Base-by-base conservation (phyloP, 805 yeast genomes). In the Kazachstania kunashirensis region DNA sequence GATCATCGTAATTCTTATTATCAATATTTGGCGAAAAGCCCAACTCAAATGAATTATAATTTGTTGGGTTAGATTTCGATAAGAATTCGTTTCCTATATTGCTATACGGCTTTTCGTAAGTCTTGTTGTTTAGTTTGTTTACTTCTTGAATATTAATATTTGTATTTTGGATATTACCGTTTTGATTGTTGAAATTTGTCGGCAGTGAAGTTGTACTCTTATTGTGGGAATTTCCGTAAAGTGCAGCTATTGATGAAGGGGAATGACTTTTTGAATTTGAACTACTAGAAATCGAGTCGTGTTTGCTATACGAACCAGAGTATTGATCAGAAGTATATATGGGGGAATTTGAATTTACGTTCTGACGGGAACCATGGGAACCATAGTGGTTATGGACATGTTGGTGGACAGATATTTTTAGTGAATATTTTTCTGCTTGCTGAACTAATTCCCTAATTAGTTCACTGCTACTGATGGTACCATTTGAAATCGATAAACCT, bases 331-430 rank as follows among this genome's bases (percentile, higher is more conserved):
- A n/a, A n/a, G n/a, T n/a, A n/a, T n/a, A n/a, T n/a, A n/a, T n/a
- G n/a, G n/a, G n/a, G n/a, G n/a, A n/a, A n/a, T n/a, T n/a, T 3
- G 17, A n/a, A n/a, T 26, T 33, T 17, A 14, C n/a, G 17, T 32
- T 20, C 9, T 26, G n/a, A 10, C 7, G 9, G 8, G 14, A 8
- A 2, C 18, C 26, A 8, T 20, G 18, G 2, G 20, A 34, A 8
- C 44, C 66, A 57, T 80, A 79, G 57, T 82, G 86, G 53, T 84
- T 84, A 57, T 83, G 89, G 31, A 81, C 77, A 56, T 84, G 95
- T 55, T 85, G 95, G 59, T 85, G 94, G 15, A 85, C 72, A 4
- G 85, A 77, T 11, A 85, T 67, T 31, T 72, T 68, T 29, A 81
- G 61, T 14, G 71, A 68, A 46, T 73, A 68, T 33, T 61, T 59